Percentiles rank a stretch among this genome's conserved stretches.
phyloP scores from a whole-genome alignment of 2,329 filamentous ascomycete species.

The Penicillium italicum region DNA sequence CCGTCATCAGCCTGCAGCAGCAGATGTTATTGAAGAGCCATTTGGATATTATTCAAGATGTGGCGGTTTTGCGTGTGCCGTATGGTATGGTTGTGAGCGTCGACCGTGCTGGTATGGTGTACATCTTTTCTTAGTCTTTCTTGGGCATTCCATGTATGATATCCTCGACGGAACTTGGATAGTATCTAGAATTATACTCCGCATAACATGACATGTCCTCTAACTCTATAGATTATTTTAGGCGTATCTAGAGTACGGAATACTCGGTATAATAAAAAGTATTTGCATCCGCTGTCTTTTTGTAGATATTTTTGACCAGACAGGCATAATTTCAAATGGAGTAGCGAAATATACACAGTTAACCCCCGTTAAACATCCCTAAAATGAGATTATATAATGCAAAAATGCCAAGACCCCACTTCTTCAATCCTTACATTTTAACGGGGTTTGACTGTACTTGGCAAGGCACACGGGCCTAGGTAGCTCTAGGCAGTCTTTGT shows the following conservation, averaged over 20 bases:
- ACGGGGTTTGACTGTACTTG: no score
- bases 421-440: no score
- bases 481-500: no score
- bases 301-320: not conserved
- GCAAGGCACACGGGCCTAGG: no score
- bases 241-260: no score
- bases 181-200: not conserved
- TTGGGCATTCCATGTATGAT: not conserved
- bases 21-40: constrained; percentile 82
- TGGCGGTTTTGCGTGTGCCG: constrained; percentile 81
- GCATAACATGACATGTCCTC: not conserved
- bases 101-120: constrained; percentile 83
- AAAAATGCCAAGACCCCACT: no score
- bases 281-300: not conserved
- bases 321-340: not conserved
- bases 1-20: constrained; percentile 83
- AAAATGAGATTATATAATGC: no score
- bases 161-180: not conserved
- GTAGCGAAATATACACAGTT: not conserved
- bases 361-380: no score
- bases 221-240: not conserved
- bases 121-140: constrained; percentile 61
- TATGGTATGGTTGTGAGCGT: constrained; percentile 91
- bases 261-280: not conserved
- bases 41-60: constrained; percentile 80